phyloP scores from a whole-genome alignment of 1,284 basidiomycete species.

The Sphaerobolus stellatus region DNA sequence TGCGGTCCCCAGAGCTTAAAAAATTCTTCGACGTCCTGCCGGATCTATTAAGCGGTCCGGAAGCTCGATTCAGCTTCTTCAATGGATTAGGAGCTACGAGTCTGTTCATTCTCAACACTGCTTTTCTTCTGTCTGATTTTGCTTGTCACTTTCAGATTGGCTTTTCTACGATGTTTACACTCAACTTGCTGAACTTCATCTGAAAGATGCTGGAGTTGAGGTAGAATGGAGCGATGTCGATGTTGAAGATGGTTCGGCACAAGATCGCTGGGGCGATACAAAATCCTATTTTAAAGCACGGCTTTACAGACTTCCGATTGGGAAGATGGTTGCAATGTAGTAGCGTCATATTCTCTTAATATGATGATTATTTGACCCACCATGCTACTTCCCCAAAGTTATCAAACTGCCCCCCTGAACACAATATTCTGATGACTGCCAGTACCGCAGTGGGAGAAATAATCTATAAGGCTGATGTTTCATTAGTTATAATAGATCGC shows the following conservation, averaged over 20 bases:
- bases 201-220: constrained; percentile 75
- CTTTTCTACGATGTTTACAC: constrained; percentile 93
- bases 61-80: constrained; percentile 92
- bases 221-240: constrained; percentile 76
- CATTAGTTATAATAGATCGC: too few species aligned
- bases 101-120: constrained; percentile 36
- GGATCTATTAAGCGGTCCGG: constrained; percentile 73
- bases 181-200: constrained; percentile 81
- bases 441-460: too few species aligned
- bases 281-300: constrained; percentile 71
- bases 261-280: constrained; percentile 65
- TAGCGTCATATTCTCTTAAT: too few species aligned
- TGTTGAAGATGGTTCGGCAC: constrained; percentile 32
- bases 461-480: too few species aligned
- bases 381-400: too few species aligned
- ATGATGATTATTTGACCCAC: too few species aligned
- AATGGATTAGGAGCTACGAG: constrained; percentile 96
- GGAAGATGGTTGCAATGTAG: constrained; percentile 6
- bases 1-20: constrained; percentile 60
- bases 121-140: not conserved
- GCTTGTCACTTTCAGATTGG: constrained; percentile 50
- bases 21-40: constrained; percentile 85
- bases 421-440: too few species aligned
- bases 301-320: constrained; percentile 43
- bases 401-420: too few species aligned